Conservation (phyloP, 129 eudicot genomes). For the Ambrosia trifida region DNA sequence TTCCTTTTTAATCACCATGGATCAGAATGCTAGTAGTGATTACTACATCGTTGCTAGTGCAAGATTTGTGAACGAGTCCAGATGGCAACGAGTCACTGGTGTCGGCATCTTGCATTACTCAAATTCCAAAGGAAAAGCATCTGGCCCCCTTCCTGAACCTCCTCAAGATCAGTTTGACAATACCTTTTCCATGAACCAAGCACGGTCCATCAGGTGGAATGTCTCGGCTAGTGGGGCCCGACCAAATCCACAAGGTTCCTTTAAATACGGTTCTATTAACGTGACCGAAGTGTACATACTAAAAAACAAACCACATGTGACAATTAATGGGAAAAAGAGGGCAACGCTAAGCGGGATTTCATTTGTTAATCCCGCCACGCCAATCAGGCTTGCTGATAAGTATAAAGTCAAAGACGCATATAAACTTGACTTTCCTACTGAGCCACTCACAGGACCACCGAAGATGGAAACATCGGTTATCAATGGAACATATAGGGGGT, state of each 20-base stretch:
- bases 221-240: constrained; percentile 63
- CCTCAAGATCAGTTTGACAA: constrained; percentile 42
- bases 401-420: constrained; percentile 42
- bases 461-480: constrained; percentile 44
- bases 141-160: constrained; percentile 53
- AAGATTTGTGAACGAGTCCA: constrained; percentile 47
- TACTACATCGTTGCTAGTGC: constrained; percentile 56
- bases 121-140: constrained; percentile 47
- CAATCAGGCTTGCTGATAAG: constrained; percentile 56
- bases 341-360: constrained; percentile 58
- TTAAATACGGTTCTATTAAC: constrained; percentile 52
- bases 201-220: constrained; percentile 79
- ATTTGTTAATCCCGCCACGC: constrained; percentile 51
- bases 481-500: constrained; percentile 47
- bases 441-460: constrained; percentile 42
- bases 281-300: constrained; percentile 50
- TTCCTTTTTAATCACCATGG: constrained; percentile 50
- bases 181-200: constrained; percentile 49
- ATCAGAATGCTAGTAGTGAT: constrained; percentile 53
- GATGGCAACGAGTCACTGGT: constrained; percentile 44
- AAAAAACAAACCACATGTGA: constrained; percentile 45
- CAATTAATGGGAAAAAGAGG: constrained; percentile 44
- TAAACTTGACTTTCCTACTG: constrained; percentile 48
- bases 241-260: constrained; percentile 66
- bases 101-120: constrained; percentile 50